Conservation (phyloP, 352 stramenopile genomes). For the Globisporangium cederbergense region DNA sequence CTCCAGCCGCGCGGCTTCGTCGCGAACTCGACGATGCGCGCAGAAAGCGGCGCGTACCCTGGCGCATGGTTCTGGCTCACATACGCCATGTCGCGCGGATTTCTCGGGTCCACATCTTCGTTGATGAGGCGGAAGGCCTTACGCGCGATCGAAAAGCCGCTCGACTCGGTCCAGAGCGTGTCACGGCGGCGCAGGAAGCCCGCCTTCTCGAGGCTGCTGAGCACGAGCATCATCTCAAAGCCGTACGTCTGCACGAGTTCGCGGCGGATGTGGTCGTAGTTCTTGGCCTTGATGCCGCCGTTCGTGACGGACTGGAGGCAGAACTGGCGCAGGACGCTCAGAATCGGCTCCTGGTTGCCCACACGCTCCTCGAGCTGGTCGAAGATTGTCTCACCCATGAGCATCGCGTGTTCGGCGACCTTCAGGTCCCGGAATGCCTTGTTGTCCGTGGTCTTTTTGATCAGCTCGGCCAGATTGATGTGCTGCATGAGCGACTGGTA, state of each 20-base stretch:
- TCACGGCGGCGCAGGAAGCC: slow-evolving; percentile 90
- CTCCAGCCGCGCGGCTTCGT: slow-evolving; percentile 78
- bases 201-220: slow-evolving; percentile 94
- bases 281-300: slow-evolving; percentile 92
- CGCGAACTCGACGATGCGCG: slow-evolving; percentile 90
- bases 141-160: slow-evolving; percentile 80
- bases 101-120: slow-evolving; percentile 91
- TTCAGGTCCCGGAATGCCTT: slow-evolving; percentile 93
- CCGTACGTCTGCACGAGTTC: slow-evolving; percentile 97
- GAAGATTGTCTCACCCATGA: slow-evolving; percentile 94
- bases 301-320: slow-evolving; percentile 93
- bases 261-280: slow-evolving; percentile 92
- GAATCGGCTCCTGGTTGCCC: slow-evolving; percentile 88
- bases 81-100: slow-evolving; percentile 94
- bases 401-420: slow-evolving; percentile 93
- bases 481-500: slow-evolving; percentile 96
- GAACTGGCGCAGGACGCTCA: slow-evolving; percentile 89
- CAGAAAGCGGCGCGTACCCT: slow-evolving; percentile 93
- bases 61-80: slow-evolving; percentile 71
- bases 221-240: slow-evolving; percentile 92
- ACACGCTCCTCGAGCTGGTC: slow-evolving; percentile 96
- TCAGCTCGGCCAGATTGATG: slow-evolving; percentile 95
- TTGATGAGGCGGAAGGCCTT: slow-evolving; percentile 95
- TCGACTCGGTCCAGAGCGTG: slow-evolving; percentile 79
- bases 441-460: slow-evolving; percentile 94